Conservation (phyloP, 768 basidiomycete species). For the Pisolithus marmoratus region DNA sequence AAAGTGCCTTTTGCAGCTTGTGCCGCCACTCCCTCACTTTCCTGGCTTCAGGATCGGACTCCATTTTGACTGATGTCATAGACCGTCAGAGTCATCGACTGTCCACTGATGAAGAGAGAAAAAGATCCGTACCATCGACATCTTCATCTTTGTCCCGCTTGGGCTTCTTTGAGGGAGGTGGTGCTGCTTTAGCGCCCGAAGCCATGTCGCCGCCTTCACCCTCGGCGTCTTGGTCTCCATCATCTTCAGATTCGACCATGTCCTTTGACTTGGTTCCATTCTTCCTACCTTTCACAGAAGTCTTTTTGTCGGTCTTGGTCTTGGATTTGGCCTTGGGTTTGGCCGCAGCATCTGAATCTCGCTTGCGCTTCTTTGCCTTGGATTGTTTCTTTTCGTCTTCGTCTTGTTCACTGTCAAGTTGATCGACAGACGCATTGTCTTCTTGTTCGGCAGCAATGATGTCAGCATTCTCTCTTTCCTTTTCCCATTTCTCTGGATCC, state of each 20-base stretch:
- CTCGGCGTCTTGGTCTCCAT: constrained; percentile 43
- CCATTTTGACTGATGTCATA: constrained; percentile 33
- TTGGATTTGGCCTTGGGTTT: constrained; percentile 40
- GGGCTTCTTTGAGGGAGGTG: constrained; percentile 61
- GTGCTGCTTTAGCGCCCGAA: constrained; percentile 48
- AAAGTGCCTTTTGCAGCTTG: constrained; percentile 81
- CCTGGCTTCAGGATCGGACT: constrained; percentile 54
- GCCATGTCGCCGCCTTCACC: constrained; percentile 43
- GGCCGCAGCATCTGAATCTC: constrained; percentile 45
- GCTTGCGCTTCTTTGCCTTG: constrained; percentile 56
- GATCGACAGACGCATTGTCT: constrained; percentile 60
- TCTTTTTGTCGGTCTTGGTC: constrained; percentile 39
- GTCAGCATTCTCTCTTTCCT: constrained; percentile 33
- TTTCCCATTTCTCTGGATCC: constrained; percentile 68
- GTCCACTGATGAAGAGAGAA: too few relatives aligned
- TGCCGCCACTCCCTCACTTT: constrained; percentile 92
- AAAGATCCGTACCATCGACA: constrained; percentile 45
- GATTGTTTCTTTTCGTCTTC: constrained; percentile 45
- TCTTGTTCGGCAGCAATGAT: constrained; percentile 40
- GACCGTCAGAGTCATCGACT: background rate
- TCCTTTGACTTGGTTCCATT: constrained; percentile 59
- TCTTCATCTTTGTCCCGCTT: constrained; percentile 59
- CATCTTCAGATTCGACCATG: constrained; percentile 61
- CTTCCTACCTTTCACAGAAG: constrained; percentile 38
- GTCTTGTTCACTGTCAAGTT: constrained; percentile 50